Base-by-base conservation (phyloP, 2,329 filamentous ascomycete species). In the Penicillium sp. region DNA sequence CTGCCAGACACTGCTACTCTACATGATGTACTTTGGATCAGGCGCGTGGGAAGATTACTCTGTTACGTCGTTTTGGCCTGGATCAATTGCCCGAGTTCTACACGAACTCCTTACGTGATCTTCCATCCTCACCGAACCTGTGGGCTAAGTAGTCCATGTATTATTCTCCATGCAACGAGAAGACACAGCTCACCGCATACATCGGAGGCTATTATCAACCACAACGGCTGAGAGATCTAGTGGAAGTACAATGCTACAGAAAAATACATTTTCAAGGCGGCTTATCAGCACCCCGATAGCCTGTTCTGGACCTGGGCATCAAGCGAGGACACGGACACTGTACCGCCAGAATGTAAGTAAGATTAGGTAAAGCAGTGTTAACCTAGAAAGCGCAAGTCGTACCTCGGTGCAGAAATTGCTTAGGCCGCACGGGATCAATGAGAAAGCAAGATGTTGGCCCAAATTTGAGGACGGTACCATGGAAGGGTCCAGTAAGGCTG, bases 141-240 rank as follows among this genome's bases (percentile, higher is more conserved):
- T 79, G 77, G 76, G 67, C 65, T 0, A 75, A 75, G 79, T 45
- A 57, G 61, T 6, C 55, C 59, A 0, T 66, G 68, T 35, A 75
- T 78, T 32, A 60, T 56, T 6, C 55, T 79, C 0, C 68, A 2
- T 79, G 77, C 51, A 75, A 77, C 47, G 55, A 56, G 0, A 59
- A 60, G 0, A 57, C 57, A 8, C 67, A 69, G 33, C 53, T 58
- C 24, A 74, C 69, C 0, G 76, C 75, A 4, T 75, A 74, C 45
- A 74, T 79, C 42, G 75, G 79, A 51, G 77, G 79, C 55, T 77
- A 74, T 54, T 80, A 77, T 52, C 63, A 75, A 43, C 70, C 72
- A 0, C 63, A 2, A 67, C 67, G 1, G 57, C 63, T 0, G 15
- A 45, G 1, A 65, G 60, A 3, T 66, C 67, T 1, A 63, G 56